A percentile compares a stretch with the other conserved stretches of the same genome.
phyloP scores from a whole-genome alignment of 2,329 filamentous ascomycete genomes.

The Fusarium transvaalense region DNA sequence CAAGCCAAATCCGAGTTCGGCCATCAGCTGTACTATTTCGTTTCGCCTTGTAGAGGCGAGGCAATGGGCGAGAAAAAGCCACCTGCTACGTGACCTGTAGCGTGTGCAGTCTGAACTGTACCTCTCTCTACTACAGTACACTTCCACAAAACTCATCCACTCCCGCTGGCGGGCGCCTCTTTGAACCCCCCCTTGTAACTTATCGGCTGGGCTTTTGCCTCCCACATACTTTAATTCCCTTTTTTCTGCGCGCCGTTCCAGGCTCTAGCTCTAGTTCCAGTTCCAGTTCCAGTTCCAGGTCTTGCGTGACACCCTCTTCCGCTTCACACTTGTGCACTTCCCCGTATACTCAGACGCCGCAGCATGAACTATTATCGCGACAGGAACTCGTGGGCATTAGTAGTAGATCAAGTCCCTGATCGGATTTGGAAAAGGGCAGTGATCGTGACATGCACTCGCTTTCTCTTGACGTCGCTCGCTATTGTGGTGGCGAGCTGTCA shows the following conservation, averaged over 20 bases:
- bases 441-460: not conserved
- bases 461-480: constrained; percentile 10
- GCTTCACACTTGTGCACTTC: constrained; percentile 21
- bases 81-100: not conserved
- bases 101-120: not conserved
- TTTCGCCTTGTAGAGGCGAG: not conserved
- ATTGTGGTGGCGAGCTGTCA: not conserved
- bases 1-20: constrained; percentile 2
- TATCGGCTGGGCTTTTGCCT: constrained; percentile 3
- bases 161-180: constrained; percentile 17
- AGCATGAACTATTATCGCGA: not conserved
- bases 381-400: not conserved
- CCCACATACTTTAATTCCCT: not conserved
- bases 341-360: constrained; percentile 34
- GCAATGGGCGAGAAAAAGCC: constrained; percentile 4
- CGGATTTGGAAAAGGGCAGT: constrained; percentile 10
- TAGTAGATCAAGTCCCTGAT: not conserved
- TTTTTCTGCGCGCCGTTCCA: constrained; percentile 23
- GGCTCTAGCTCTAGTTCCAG: constrained; percentile 8
- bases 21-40: not conserved
- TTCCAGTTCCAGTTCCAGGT: not conserved
- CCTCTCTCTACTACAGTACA: not conserved
- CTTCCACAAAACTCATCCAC: constrained; percentile 12
- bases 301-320: not conserved
- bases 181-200: not conserved